phyloP scores from a whole-genome alignment of 148 eudicot genomes.

The Cornus suecica region DNA sequence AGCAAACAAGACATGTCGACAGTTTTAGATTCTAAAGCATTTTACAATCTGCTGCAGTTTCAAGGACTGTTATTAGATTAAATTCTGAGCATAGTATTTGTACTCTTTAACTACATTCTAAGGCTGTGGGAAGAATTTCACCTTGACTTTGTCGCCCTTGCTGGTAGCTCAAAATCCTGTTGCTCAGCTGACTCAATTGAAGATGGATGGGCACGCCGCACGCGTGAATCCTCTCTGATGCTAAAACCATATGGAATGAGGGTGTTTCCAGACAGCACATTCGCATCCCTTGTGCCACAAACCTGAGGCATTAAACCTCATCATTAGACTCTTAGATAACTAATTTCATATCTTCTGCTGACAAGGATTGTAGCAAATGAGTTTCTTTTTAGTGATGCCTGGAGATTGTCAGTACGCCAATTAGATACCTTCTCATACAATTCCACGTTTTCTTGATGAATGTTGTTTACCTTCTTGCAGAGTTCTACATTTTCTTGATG shows the following conservation, averaged over 20 bases:
- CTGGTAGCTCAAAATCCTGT: slow-evolving; percentile 11
- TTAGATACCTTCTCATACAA: slow-evolving; percentile 42
- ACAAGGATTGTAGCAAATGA: background rate
- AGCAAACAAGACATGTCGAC: background rate
- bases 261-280: slow-evolving; percentile 19
- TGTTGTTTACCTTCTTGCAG: slow-evolving; percentile 58
- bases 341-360: background rate
- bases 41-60: background rate
- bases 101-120: background rate
- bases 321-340: background rate
- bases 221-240: slow-evolving; percentile 30
- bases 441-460: slow-evolving; percentile 42
- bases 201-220: slow-evolving; percentile 35
- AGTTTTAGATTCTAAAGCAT: too few relatives aligned
- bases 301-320: slow-evolving; percentile 30
- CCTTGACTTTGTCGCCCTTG: slow-evolving; percentile 21
- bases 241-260: slow-evolving; percentile 29
- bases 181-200: slow-evolving; percentile 38
- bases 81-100: background rate
- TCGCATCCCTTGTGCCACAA: slow-evolving; percentile 28
- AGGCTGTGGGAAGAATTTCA: slow-evolving; percentile 14
- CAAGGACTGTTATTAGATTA: background rate
- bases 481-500: slow-evolving; percentile 72
- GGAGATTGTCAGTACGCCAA: background rate
- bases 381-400: background rate